A percentile compares a stretch with the other conserved stretches of the same genome.
These are phyloP conservation scores for Alternaria sp. DNA, from an alignment of 2,329 filamentous ascomycete species.

Conservation along the genomic window DNA sequence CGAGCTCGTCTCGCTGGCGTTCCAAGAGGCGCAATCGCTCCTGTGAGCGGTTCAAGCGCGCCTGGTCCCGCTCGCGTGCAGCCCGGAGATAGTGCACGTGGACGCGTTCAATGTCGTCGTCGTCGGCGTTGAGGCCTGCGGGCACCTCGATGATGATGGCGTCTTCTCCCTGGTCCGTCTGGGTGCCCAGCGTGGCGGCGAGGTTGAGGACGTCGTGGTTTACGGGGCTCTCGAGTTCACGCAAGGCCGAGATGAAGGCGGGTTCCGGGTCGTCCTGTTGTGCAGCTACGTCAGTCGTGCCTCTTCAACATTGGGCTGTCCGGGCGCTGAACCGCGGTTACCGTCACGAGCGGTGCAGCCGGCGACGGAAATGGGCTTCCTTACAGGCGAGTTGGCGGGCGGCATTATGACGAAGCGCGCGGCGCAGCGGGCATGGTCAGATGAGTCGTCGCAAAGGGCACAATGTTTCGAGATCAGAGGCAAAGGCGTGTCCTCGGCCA, in stretches of 20 bases:
- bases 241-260: slow-evolving; percentile 58
- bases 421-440: slow-evolving; percentile 26
- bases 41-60: slow-evolving; percentile 27
- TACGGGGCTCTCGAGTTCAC: slow-evolving; percentile 58
- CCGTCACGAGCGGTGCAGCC: background rate
- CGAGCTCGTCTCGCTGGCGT: slow-evolving; percentile 49
- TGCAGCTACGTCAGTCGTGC: slow-evolving; percentile 33
- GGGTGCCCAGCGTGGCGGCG: slow-evolving; percentile 59
- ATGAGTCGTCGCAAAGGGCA: slow-evolving; percentile 8
- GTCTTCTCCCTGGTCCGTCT: slow-evolving; percentile 14
- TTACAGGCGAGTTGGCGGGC: slow-evolving; percentile 46
- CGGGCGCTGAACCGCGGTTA: slow-evolving; percentile 1
- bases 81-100: slow-evolving; percentile 52
- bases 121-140: slow-evolving; percentile 32
- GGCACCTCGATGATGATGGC: background rate
- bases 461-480: slow-evolving; percentile 9
- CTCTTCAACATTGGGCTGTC: background rate
- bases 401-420: slow-evolving; percentile 38
- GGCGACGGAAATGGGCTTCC: slow-evolving; percentile 13
- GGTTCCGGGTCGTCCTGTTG: slow-evolving; percentile 41
- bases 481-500: slow-evolving; percentile 12
- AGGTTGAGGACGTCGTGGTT: slow-evolving; percentile 55
- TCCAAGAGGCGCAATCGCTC: slow-evolving; percentile 42
- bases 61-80: slow-evolving; percentile 44
- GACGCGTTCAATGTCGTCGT: slow-evolving; percentile 40